Evolutionary conservation across 2,329 filamentous ascomycete genomes (phyloP).

Genomic region (Xylariaceae sp.): DNA sequence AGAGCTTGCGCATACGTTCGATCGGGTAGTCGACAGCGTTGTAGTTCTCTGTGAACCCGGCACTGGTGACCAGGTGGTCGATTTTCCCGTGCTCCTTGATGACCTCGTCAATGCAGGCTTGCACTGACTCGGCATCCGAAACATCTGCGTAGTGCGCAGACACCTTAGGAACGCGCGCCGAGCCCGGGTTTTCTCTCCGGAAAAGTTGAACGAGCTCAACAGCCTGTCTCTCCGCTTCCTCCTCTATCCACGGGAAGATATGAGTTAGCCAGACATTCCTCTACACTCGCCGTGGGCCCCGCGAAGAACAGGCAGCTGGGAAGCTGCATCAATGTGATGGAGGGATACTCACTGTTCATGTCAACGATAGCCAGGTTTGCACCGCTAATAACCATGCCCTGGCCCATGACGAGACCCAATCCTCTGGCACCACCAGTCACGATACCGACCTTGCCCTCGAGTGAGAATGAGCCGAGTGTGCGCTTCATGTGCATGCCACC

Average conservation of each 20-base stretch:
- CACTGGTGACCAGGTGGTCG: slow-evolving; percentile 91
- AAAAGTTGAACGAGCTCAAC: slow-evolving; percentile 70
- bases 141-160: slow-evolving; percentile 91
- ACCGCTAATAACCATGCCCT: slow-evolving; percentile 83
- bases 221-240: slow-evolving; percentile 78
- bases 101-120: slow-evolving; percentile 66
- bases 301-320: background rate
- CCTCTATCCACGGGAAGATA: slow-evolving; percentile 49
- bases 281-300: too few species aligned
- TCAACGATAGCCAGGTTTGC: slow-evolving; percentile 90
- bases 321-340: background rate
- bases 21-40: slow-evolving; percentile 87
- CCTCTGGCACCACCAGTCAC: slow-evolving; percentile 90
- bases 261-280: slow-evolving; percentile 14
- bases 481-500: slow-evolving; percentile 80
- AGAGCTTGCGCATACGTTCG: slow-evolving; percentile 88
- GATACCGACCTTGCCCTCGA: slow-evolving; percentile 77
- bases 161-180: slow-evolving; percentile 69
- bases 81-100: slow-evolving; percentile 72
- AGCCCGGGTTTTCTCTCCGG: slow-evolving; percentile 72
- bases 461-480: slow-evolving; percentile 79
- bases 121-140: slow-evolving; percentile 73
- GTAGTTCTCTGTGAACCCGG: slow-evolving; percentile 94
- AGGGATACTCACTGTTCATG: slow-evolving; percentile 68
- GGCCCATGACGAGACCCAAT: slow-evolving; percentile 86